These are phyloP conservation scores for Pythium vanterpoolii DNA, from an alignment of 352 stramenopile species.

Conservation along the genomic window DNA sequence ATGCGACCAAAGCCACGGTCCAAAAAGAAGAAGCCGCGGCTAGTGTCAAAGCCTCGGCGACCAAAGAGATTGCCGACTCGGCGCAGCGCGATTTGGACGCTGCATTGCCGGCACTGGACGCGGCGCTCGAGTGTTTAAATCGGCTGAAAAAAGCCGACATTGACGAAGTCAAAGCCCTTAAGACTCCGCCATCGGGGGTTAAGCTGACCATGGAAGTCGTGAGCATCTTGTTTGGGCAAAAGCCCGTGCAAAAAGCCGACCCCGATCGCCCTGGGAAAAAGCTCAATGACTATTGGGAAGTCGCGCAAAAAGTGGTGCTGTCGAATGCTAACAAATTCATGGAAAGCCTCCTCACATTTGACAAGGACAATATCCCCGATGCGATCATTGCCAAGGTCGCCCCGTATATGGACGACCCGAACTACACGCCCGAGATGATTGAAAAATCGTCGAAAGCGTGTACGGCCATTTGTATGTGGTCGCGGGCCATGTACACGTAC, in stretches of 20 bases:
- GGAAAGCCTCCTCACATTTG: slow-evolving; percentile 85
- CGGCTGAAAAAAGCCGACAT: slow-evolving; percentile 91
- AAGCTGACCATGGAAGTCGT: slow-evolving; percentile 93
- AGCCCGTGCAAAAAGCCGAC: slow-evolving; percentile 86
- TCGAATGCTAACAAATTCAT: slow-evolving; percentile 93
- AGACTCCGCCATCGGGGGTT: slow-evolving; percentile 87
- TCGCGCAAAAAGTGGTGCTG: slow-evolving; percentile 87
- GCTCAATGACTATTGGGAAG: slow-evolving; percentile 90
- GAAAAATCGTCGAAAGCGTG: slow-evolving; percentile 91
- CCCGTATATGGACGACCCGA: slow-evolving; percentile 87
- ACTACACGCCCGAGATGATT: slow-evolving; percentile 90
- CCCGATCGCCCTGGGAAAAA: slow-evolving; percentile 88
- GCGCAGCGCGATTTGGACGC: slow-evolving; percentile 86
- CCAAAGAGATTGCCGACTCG: slow-evolving; percentile 89
- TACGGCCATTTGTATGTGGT: slow-evolving; percentile 91
- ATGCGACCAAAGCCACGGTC: slow-evolving; percentile 80
- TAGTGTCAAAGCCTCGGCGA: slow-evolving; percentile 81
- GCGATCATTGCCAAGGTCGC: slow-evolving; percentile 79
- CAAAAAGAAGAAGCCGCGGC: slow-evolving; percentile 88
- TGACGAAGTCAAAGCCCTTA: slow-evolving; percentile 90
- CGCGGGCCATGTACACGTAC: slow-evolving; percentile 82
- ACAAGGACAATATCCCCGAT: slow-evolving; percentile 94
- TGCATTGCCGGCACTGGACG: slow-evolving; percentile 82
- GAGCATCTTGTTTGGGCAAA: slow-evolving; percentile 89
- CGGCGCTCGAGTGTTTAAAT: slow-evolving; percentile 87